Conservation (phyloP, 352 stramenopile species). For the Albugo laibachii region DNA sequence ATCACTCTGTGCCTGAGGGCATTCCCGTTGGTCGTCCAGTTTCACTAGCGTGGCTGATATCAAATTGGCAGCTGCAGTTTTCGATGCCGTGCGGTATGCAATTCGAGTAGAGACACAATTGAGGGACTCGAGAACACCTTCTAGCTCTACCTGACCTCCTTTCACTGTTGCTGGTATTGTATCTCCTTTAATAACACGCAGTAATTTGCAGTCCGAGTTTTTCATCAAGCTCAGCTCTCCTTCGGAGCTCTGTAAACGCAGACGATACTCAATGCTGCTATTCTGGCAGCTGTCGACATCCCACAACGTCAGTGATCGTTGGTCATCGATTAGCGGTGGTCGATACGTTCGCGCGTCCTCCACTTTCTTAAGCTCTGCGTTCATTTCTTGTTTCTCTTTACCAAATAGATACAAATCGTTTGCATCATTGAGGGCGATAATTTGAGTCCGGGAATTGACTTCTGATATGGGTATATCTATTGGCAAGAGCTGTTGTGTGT, state of each 20-base stretch:
- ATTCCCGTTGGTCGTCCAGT: too few relatives aligned
- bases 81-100: slow-evolving; percentile 17
- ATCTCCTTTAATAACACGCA: too few relatives aligned
- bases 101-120: slow-evolving; percentile 32
- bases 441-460: slow-evolving; percentile 2
- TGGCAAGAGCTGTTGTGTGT: slow-evolving; percentile 13
- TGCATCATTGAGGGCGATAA: neutral
- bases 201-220: slow-evolving; percentile 4
- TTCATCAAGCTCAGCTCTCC: slow-evolving; percentile 17
- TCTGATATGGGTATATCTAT: slow-evolving; percentile 18
- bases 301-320: slow-evolving; percentile 20
- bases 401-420: slow-evolving; percentile 13
- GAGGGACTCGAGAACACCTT: slow-evolving; percentile 13
- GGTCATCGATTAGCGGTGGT: neutral
- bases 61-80: slow-evolving; percentile 13
- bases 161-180: neutral
- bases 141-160: slow-evolving; percentile 7
- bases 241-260: slow-evolving; percentile 17
- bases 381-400: neutral
- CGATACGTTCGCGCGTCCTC: slow-evolving; percentile 1
- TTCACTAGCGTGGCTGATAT: slow-evolving; percentile 24
- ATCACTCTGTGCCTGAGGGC: too few relatives aligned
- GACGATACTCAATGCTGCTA: slow-evolving; percentile 4
- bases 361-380: neutral
- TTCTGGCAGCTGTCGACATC: slow-evolving; percentile 8